These are phyloP conservation scores for Eucalyptus polyanthemos DNA, from an alignment of 345 rosid genomes.

Conservation along the genomic window DNA sequence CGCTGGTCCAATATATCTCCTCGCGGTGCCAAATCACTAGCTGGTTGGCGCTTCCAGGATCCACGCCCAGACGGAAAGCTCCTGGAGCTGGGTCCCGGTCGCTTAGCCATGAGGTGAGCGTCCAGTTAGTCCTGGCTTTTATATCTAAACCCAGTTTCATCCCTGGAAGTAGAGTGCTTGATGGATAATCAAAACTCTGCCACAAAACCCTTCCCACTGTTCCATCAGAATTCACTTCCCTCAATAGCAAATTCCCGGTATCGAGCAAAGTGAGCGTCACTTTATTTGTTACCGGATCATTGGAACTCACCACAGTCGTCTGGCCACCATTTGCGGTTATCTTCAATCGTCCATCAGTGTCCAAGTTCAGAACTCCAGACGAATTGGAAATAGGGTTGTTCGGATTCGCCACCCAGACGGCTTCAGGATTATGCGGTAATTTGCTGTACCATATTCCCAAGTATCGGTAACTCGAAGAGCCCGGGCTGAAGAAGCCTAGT, in stretches of 20 bases:
- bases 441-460: slow-evolving; percentile 37
- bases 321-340: slow-evolving; percentile 12
- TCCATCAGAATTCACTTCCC: slow-evolving; percentile 6
- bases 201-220: slow-evolving; percentile 25
- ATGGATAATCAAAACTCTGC: slow-evolving; percentile 63
- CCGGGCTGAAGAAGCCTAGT: slow-evolving; percentile 54
- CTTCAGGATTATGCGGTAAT: slow-evolving; percentile 14
- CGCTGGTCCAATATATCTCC: slow-evolving; percentile 46
- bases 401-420: slow-evolving; percentile 52
- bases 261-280: slow-evolving; percentile 33
- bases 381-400: slow-evolving; percentile 27
- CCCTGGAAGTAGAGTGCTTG: slow-evolving; percentile 37
- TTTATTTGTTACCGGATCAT: neutral
- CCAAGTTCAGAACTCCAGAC: slow-evolving; percentile 32
- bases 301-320: slow-evolving; percentile 18
- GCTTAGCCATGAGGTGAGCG: slow-evolving; percentile 37
- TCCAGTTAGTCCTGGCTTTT: slow-evolving; percentile 27
- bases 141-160: slow-evolving; percentile 54
- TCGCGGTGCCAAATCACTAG: slow-evolving; percentile 34
- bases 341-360: slow-evolving; percentile 29
- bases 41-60: slow-evolving; percentile 23
- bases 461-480: slow-evolving; percentile 29
- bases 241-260: slow-evolving; percentile 37
- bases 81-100: slow-evolving; percentile 34
- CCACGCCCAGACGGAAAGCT: slow-evolving; percentile 48